Evolutionary conservation across 306 rosid genomes (phyloP), one percentile per base, ranked within the genome.

Genomic region (Psophocarpus tetragonolobus): DNA sequence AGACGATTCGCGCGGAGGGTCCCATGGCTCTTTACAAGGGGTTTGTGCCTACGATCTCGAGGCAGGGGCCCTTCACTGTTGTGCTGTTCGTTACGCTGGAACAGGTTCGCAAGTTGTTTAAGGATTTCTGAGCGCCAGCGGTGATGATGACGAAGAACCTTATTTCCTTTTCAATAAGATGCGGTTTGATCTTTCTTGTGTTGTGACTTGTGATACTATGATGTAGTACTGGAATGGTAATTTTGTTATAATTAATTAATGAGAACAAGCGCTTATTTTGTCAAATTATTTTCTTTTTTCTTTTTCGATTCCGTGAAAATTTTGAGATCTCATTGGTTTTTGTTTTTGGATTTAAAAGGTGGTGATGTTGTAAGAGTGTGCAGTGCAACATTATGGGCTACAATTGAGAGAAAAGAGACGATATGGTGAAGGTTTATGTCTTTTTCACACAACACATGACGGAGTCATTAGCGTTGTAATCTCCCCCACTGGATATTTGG

Each of bases 11-110:
- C 7, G 85, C 97, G 0, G 97, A 91, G 68, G 97, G 97, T 0
- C 94, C 94, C 0, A 51, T 88, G 83, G 90, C 97, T 0, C 90
- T 91, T 0, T 91, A 91, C 64, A 91, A 91, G 29, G 97, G 97
- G 0, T 91, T 91, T 12, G 51, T 91, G 0, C 97, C 97, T 2
- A 91, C 97, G 15, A 91, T 91, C 73, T 91, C 94, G 0, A 83
- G 97, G 81, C 97, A 91, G 75, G 97, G 97, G 3, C 94, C 97
- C 10, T 91, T 91, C 70, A 91, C 97, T 0, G 88, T 91, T 20
- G 94, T 89, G 14, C 87, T 91, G 66, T 91, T 91, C 57, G 97
- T 91, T 33, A 91, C 97, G 8, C 73, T 91, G 20, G 97, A 91
- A 24, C 97, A 91, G 72, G 92, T 91, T 51, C 88, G 97, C 15